Evolutionary conservation across 768 basidiomycete species (phyloP), one percentile per base, ranked within the genome.

Genomic region (Trichaptum fuscoviolaceum): DNA sequence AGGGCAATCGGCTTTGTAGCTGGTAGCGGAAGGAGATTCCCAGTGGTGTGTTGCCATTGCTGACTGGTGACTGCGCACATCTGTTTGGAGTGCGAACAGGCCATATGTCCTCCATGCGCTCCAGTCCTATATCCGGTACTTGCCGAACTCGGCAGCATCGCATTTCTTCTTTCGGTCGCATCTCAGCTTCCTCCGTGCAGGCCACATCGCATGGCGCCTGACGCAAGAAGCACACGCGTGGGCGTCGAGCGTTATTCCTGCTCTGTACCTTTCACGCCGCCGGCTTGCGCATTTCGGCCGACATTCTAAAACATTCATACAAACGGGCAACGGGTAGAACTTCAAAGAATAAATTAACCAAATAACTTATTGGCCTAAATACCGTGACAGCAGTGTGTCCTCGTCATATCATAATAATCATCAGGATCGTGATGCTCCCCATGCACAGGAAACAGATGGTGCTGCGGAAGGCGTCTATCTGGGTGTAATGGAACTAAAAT

Each of bases 101-200:
- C 42, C 42, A 52, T 52, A 52, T 52, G 42, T 52, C 42, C 42
- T 52, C 42, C 42, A 52, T 52, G 42, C 42, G 42, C 42, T 52
- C 42, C 42, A 52, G 42, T 52, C 15, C 42, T 52, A 52, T 52
- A 52, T 52, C 42, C 42, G 20, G 42, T 52, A 52, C 42, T 15
- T 52, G 42, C 42, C 42, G 42, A 52, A 4, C 42, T 52, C 42
- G 42, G 42, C 42, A 52, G 42, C 42, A 52, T 52, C 42, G 42
- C 42, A 3, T 52, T 52, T 2, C 42, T 20, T 20, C 42, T 52
- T 52, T 20, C 20, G 42, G 42, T 52, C 42, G 42, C 42, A 12
- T 20, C 42, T 52, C 42, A 12, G 15, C 42, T 52, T 52, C 42
- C 20, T 52, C 42, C 42, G 35, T 52, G 4, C 30, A 30, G 30